Base-by-base conservation (phyloP, 139 green algal species). In the Edaphochlamys debaryana region DNA sequence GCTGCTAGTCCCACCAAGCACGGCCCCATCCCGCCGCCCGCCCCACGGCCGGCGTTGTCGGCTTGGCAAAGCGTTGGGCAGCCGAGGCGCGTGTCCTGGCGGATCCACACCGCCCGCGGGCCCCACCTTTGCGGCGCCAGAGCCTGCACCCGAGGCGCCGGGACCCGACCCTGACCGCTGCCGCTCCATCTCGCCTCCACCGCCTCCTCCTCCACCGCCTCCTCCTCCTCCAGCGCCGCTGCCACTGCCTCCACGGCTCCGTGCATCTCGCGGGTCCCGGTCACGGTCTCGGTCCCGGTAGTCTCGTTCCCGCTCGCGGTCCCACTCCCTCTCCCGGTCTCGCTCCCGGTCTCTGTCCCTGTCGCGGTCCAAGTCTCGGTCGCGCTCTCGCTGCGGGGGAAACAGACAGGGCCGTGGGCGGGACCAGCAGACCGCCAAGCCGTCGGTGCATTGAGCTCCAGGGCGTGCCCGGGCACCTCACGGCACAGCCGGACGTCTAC, bases 261-360 rank as follows among this genome's bases (percentile, higher is more conserved):
- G 23, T 5, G 17, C 56, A 54, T 23, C 38, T 41, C 37, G 25
- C 36, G 7, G 25, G 11, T 41, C 73, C 19, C 54, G 50, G 27
- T 79, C 71, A 7, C 71, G 50, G 3, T 79, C 71, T 0, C 54
- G 32, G 34, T 79, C 54, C 50, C 60, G 4, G 25, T n/a, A n/a
- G n/a, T 27, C 19, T 6, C 84, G 48, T 48, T 41, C 42, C 30
- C 78, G 81, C 42, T 36, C 60, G 20, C 66, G 36, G 34, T 29
- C 22, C 23, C 85, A 38, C 38, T 45, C 45, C 32, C 78, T 79
- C 37, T 38, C 60, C 29, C 67, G 37, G 34, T 79, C 85, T 13
- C 79, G 70, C 52, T 81, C 52, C 30, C 82, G 63, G 37, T 69
- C 67, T 29, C 82, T 29, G 0, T 76, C 45, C 45, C 74, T 68